Evolutionary conservation across 352 stramenopile species (phyloP).

Genomic region (Aphanomyces invadans): DNA sequence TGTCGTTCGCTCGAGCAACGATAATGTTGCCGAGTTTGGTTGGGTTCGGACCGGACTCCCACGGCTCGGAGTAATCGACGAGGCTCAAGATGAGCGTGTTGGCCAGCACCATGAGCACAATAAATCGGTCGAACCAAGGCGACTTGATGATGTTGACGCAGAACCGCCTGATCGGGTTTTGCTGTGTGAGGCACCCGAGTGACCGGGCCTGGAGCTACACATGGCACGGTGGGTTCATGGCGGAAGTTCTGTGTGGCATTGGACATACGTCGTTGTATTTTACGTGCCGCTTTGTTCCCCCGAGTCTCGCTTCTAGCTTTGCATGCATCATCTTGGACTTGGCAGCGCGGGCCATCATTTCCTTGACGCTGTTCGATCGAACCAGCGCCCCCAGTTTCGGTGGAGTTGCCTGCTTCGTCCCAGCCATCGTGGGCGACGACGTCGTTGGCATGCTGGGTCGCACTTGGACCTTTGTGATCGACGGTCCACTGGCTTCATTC

Average conservation of each 20-base stretch:
- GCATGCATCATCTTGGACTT: background rate
- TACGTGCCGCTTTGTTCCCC: background rate
- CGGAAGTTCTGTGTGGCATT: no score
- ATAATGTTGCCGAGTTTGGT: slow-evolving; percentile 35
- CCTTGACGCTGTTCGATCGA: background rate
- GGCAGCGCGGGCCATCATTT: background rate
- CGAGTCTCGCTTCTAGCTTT: background rate
- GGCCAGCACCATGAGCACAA: slow-evolving; percentile 70
- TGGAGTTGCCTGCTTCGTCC: background rate
- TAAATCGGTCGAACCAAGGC: slow-evolving; percentile 72
- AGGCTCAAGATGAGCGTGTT: slow-evolving; percentile 83
- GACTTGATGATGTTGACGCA: slow-evolving; percentile 45
- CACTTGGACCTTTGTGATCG: background rate
- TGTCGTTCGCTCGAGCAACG: slow-evolving; percentile 42
- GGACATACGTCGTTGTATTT: slow-evolving; percentile 18
- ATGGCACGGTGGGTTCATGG: no score
- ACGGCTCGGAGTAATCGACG: slow-evolving; percentile 73
- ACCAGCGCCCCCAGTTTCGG: background rate
- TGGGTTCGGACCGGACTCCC: slow-evolving; percentile 42
- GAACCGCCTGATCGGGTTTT: slow-evolving; percentile 38
- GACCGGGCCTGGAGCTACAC: background rate
- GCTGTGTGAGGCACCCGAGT: slow-evolving; percentile 32
- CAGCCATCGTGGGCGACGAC: background rate
- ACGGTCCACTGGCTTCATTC: background rate
- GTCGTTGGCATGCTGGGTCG: background rate